Evolutionary conservation across 2,329 filamentous ascomycete genomes (phyloP), one percentile per base, ranked within the genome.

Genomic region (Beauveria sp.): DNA sequence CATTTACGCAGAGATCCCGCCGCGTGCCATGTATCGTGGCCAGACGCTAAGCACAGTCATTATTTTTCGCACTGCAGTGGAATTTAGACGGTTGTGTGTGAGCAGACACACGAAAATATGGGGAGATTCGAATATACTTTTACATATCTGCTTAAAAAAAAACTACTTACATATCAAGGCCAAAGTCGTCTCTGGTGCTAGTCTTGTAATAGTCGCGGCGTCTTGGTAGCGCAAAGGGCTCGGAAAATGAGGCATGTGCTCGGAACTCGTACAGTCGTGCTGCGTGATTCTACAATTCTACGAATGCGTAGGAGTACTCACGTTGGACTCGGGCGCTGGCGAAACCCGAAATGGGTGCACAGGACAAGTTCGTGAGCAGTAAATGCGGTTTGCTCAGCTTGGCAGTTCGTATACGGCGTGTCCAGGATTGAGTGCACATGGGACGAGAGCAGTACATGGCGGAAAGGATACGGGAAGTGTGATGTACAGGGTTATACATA

Each of bases 1-100:
- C 10, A 1, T 34, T 12, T 34, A 5, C 31, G 31, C 31, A 12
- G 31, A 34, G 31, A 31, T 10, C 12, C 31, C 31, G 0, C 72
- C 72, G 1, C 69, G 72, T 6, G 70, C 71, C 28, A 70, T 74
- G 40, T 74, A 71, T 53, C 66, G 72, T 6, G 71, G 72, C 16
- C 70, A 81, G 66, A 72, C 80, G 12, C 70, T 72, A 12, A 76
- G 76, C 24, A 75, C 77, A 55, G 68, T 80, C 55, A 65, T 72
- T n/a, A 70, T 12, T 34, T 34, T 34, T 1, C 31, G 31, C 31
- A 1, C 10, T 34, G 10, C 31, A 34, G 12, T 34, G 31, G 10
- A 34, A 34, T 12, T 3, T 10, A 5, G 31, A 34, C 31, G 31
- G 10, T 10, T 34, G 31, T 34, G 31, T 34, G 31, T 34, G 10